Evolutionary conservation across 805 yeast species (phyloP).

Genomic region (Cyberlindnera euphorbiae): DNA sequence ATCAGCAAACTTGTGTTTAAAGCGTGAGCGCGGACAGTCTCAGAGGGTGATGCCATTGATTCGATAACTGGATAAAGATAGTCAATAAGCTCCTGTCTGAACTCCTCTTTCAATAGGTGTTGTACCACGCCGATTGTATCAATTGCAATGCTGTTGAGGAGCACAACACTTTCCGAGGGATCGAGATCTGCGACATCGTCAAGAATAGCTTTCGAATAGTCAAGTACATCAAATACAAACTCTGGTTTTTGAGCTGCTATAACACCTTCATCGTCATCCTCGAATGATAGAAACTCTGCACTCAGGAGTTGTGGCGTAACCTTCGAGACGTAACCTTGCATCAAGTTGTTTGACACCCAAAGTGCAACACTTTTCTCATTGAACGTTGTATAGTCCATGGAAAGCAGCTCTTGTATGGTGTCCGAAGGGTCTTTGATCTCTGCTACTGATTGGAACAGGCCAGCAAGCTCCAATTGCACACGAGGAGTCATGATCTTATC

Average conservation of each 20-base stretch:
- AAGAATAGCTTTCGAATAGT: conserved; percentile 39
- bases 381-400: conserved; percentile 13
- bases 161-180: conserved; percentile 9
- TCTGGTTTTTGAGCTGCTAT: conserved; percentile 21
- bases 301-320: conserved; percentile 11
- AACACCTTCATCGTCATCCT: conserved; percentile 19
- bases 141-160: conserved; percentile 34
- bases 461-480: conserved; percentile 18
- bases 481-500: conserved; percentile 20
- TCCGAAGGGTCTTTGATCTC: conserved; percentile 12
- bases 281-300: conserved; percentile 29
- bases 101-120: conserved; percentile 22
- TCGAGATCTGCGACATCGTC: conserved; percentile 29
- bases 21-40: conserved; percentile 45
- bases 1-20: conserved; percentile 47
- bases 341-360: conserved; percentile 36
- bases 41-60: conserved; percentile 54
- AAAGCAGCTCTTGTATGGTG: conserved; percentile 20
- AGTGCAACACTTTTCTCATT: conserved; percentile 27
- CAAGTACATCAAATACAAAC: conserved; percentile 30
- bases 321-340: conserved; percentile 22
- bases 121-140: conserved; percentile 37
- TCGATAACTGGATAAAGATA: conserved; percentile 69
- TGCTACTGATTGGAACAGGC: conserved; percentile 23
- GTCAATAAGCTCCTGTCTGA: conserved; percentile 57